phyloP scores from a whole-genome alignment of 2,329 filamentous ascomycete genomes.

The Pseudogymnoascus sp. region DNA sequence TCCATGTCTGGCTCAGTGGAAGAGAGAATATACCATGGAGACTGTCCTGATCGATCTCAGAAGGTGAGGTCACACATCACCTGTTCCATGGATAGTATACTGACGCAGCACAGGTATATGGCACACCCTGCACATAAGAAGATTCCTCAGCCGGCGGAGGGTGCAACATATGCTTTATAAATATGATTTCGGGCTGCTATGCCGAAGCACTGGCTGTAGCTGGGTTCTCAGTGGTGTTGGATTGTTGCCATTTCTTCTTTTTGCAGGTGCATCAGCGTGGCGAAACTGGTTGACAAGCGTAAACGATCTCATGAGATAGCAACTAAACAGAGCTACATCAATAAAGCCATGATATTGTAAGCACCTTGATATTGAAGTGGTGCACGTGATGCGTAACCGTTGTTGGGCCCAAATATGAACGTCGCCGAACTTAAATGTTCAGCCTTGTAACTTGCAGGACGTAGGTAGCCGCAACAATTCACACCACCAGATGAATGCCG shows the following conservation, averaged over 20 bases:
- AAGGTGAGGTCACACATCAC: conserved; percentile 43
- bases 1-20: conserved; percentile 83
- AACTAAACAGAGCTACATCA: conserved; percentile 8
- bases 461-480: not conserved
- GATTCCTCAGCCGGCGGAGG: conserved; percentile 86
- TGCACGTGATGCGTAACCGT: not conserved
- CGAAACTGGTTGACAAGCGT: conserved; percentile 22
- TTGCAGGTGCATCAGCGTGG: conserved; percentile 29
- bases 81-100: conserved; percentile 22
- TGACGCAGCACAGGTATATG: conserved; percentile 65
- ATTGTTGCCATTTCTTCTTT: conserved; percentile 17
- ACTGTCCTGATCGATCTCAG: conserved; percentile 80
- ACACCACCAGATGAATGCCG: conserved; percentile 35
- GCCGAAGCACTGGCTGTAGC: not conserved
- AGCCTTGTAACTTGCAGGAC: not conserved
- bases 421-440: not conserved
- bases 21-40: conserved; percentile 90
- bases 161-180: conserved; percentile 48
- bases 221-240: conserved; percentile 7
- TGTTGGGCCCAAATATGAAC: not conserved
- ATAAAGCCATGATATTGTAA: conserved; percentile 7
- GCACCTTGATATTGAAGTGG: not conserved
- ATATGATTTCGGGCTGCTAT: not conserved
- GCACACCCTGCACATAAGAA: conserved; percentile 88
- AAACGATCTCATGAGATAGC: conserved; percentile 10